These are phyloP conservation scores for Mucor lusitanicus DNA, from an alignment of 371 early-diverging fungal genomes.

Conservation along the genomic window DNA sequence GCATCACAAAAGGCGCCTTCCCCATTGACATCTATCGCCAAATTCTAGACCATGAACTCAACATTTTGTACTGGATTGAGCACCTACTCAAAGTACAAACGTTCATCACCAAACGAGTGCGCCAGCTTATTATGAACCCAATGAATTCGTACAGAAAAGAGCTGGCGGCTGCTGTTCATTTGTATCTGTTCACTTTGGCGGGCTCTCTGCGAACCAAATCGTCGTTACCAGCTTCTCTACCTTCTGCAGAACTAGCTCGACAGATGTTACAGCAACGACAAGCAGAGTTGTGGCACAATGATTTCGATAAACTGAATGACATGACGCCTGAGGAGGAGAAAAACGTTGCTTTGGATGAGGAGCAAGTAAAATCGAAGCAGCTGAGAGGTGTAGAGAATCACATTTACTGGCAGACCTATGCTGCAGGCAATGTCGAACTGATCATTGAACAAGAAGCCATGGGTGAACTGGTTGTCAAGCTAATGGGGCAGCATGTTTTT, in stretches of 20 bases:
- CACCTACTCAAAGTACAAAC: slow-evolving; percentile 29
- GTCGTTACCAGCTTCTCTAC: slow-evolving; percentile 41
- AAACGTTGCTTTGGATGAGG: not conserved
- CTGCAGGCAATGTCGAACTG: slow-evolving; percentile 41
- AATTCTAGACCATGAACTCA: slow-evolving; percentile 34
- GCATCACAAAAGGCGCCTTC: slow-evolving; percentile 41
- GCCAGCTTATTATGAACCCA: slow-evolving; percentile 34
- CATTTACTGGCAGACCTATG: slow-evolving; percentile 41
- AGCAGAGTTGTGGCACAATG: slow-evolving; percentile 23
- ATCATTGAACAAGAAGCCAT: slow-evolving; percentile 38
- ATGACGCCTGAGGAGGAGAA: not conserved
- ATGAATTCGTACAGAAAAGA: slow-evolving; percentile 38
- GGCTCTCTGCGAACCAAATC: slow-evolving; percentile 41
- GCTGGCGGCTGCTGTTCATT: slow-evolving; percentile 40
- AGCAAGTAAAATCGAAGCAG: not conserved
- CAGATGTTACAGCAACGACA: slow-evolving; percentile 30
- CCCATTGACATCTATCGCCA: slow-evolving; percentile 27
- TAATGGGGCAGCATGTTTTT: slow-evolving; percentile 43
- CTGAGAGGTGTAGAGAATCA: slow-evolving; percentile 13
- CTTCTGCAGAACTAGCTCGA: slow-evolving; percentile 41
- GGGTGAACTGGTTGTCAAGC: slow-evolving; percentile 24
- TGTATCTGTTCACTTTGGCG: slow-evolving; percentile 43
- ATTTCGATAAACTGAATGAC: slow-evolving; percentile 12
- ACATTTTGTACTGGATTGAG: slow-evolving; percentile 42
- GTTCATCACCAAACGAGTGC: slow-evolving; percentile 25